Evolutionary conservation across 2,329 filamentous ascomycete genomes (phyloP).

Genomic region (Fusarium bactridioides): DNA sequence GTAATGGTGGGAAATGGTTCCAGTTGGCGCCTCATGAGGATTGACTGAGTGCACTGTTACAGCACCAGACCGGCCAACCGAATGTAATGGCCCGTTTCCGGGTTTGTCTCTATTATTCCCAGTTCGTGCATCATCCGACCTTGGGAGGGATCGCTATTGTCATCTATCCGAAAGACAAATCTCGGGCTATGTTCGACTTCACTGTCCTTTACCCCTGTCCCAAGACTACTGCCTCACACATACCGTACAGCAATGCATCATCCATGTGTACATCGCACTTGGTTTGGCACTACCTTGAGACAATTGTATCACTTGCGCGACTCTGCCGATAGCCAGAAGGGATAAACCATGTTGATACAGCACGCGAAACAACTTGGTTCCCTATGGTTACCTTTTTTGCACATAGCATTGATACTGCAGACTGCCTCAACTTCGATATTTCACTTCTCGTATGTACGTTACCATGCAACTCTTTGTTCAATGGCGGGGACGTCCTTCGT

Average conservation of each 20-base stretch:
- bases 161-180: conserved; percentile 38
- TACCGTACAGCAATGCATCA: conserved; percentile 26
- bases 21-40: conserved; percentile 13
- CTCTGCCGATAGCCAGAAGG: conserved; percentile 7
- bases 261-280: conserved; percentile 24
- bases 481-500: conserved; percentile 20
- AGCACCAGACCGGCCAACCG: conserved; percentile 24
- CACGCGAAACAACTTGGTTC: conserved; percentile 14
- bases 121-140: conserved; percentile 7
- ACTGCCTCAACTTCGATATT: background rate
- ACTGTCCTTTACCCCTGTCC: conserved; percentile 29
- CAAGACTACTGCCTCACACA: conserved; percentile 28
- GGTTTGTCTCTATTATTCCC: conserved; percentile 14
- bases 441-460: background rate
- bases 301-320: conserved; percentile 38
- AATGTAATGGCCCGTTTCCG: conserved; percentile 24
- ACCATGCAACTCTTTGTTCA: conserved; percentile 16
- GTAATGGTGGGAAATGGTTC: conserved; percentile 28
- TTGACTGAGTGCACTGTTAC: background rate
- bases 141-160: conserved; percentile 21
- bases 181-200: conserved; percentile 38
- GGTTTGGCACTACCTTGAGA: conserved; percentile 38
- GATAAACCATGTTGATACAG: conserved; percentile 15
- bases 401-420: background rate
- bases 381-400: background rate